phyloP scores from a whole-genome alignment of 768 basidiomycete species.

The Sutorius australiensis region DNA sequence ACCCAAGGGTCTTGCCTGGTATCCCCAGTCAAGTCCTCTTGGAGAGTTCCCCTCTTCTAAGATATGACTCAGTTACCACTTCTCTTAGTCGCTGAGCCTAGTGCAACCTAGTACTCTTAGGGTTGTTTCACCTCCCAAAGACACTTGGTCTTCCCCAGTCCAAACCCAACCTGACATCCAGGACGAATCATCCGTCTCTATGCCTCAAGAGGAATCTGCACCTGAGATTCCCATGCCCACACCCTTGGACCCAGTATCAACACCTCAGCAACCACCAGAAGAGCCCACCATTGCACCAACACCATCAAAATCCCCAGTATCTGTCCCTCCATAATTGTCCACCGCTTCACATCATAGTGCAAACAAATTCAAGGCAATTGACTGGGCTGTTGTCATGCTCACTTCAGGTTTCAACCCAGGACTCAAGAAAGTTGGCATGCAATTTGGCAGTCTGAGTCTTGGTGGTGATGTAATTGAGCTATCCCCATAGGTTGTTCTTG shows the following conservation, averaged over 20 bases:
- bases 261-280: conserved; percentile 16
- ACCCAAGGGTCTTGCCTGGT: too few species aligned
- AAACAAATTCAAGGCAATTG: conserved; percentile 66
- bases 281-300: conserved; percentile 31
- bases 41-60: too few species aligned
- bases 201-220: conserved; percentile 34
- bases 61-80: too few species aligned
- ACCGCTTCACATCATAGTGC: conserved; percentile 51
- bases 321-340: conserved; percentile 52
- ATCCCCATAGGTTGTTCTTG: conserved; percentile 40
- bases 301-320: conserved; percentile 36
- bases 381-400: conserved; percentile 82
- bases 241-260: conserved; percentile 14
- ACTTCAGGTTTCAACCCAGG: conserved; percentile 52
- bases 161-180: conserved; percentile 23
- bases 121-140: too few species aligned
- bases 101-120: too few species aligned
- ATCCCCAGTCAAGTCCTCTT: too few species aligned
- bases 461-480: conserved; percentile 67
- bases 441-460: conserved; percentile 81
- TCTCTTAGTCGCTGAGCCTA: too few species aligned
- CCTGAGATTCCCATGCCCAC: conserved; percentile 17
- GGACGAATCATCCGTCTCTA: conserved; percentile 18
- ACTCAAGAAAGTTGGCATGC: conserved; percentile 82
- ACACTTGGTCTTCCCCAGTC: conserved; percentile 33